Conservation (phyloP, 768 basidiomycete species). For the Dentipellis sp. region DNA sequence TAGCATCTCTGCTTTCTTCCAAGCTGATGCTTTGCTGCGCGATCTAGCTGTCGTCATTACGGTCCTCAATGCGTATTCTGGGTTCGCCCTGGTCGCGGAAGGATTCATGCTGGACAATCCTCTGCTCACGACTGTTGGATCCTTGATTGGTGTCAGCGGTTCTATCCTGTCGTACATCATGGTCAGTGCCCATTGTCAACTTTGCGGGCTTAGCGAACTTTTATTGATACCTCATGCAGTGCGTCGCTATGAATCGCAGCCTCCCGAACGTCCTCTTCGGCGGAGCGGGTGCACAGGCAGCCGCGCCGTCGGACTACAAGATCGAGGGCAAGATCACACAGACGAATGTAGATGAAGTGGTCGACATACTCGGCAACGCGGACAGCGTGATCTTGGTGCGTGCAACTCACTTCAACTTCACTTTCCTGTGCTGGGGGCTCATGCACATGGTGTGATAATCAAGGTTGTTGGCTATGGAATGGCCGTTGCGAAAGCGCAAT, state of each 20-base stretch:
- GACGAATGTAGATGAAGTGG: conserved; percentile 73
- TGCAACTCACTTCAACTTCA: not conserved
- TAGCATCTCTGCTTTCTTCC: not conserved
- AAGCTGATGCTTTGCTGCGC: not conserved
- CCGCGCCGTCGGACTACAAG: conserved; percentile 47
- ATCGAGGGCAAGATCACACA: conserved; percentile 80
- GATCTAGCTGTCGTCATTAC: conserved; percentile 77
- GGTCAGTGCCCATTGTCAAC: conserved; percentile 35
- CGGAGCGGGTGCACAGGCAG: conserved; percentile 55
- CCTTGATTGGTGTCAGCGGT: conserved; percentile 83
- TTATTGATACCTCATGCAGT: conserved; percentile 34
- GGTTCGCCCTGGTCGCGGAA: conserved; percentile 86
- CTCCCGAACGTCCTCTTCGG: conserved; percentile 82
- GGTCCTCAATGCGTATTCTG: conserved; percentile 84
- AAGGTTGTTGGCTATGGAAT: conserved; percentile 84
- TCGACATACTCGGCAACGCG: conserved; percentile 67
- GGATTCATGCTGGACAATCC: conserved; percentile 90
- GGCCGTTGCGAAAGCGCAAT: conserved; percentile 89
- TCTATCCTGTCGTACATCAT: conserved; percentile 90
- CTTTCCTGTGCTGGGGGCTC: not conserved
- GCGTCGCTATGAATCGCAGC: conserved; percentile 88
- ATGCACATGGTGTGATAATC: not conserved
- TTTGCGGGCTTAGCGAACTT: not conserved
- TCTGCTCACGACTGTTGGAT: conserved; percentile 73
- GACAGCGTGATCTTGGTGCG: conserved; percentile 75